Evolutionary conservation across 1,139 yeast genomes (phyloP).

Genomic region (Blastobotrys apis): DNA sequence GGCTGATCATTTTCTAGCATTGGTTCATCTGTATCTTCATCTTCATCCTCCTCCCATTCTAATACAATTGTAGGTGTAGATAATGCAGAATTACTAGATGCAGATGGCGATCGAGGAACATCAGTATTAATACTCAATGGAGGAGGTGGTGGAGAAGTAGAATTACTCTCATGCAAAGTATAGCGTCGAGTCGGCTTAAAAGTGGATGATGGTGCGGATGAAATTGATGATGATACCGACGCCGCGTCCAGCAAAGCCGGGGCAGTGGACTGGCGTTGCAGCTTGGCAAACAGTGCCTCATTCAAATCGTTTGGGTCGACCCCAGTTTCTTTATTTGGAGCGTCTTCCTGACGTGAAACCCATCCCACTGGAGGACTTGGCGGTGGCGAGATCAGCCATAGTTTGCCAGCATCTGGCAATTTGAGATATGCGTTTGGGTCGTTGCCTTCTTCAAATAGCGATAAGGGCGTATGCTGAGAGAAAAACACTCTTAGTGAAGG

Average conservation of each 20-base stretch:
- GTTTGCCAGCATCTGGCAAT: conserved; percentile 40
- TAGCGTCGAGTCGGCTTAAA: conserved; percentile 22
- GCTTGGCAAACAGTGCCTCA: conserved; percentile 17
- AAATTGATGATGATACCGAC: conserved; percentile 1
- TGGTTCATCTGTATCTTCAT: conserved; percentile 13
- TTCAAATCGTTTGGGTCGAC: conserved; percentile 18
- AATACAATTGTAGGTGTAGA: conserved; percentile 29
- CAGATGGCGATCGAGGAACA: conserved; percentile 5
- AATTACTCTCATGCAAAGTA: conserved; percentile 23
- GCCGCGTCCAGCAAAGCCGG: neutral
- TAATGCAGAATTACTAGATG: conserved; percentile 2
- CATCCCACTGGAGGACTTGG: conserved; percentile 44
- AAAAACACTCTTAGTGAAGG: conserved; percentile 20
- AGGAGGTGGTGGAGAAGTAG: conserved; percentile 6
- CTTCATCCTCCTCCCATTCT: conserved; percentile 33
- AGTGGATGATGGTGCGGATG: neutral
- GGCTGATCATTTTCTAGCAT: conserved; percentile 2
- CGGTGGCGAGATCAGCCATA: conserved; percentile 43
- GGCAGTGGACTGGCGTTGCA: neutral
- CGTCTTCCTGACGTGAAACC: conserved; percentile 36
- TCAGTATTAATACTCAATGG: conserved; percentile 6
- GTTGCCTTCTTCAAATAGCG: conserved; percentile 14
- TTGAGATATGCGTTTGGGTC: conserved; percentile 26
- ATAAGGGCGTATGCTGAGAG: conserved; percentile 25
- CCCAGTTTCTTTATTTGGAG: conserved; percentile 34